Conservation (phyloP, 306 rosid species). For the Prunus dulcis region DNA sequence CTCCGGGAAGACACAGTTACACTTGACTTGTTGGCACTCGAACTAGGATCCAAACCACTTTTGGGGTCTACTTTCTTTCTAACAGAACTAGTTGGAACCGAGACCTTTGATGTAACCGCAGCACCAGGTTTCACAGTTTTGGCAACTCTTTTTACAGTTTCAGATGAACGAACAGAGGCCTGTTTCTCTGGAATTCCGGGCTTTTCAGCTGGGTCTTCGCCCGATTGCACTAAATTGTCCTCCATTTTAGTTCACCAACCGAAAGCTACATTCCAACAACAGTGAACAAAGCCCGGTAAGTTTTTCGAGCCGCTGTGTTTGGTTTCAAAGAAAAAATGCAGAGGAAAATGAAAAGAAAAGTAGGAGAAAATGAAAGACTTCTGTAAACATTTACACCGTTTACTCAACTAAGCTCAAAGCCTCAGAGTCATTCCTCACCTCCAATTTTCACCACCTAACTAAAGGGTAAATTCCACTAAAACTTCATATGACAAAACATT, state of each 20-base stretch:
- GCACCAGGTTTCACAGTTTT: slow-evolving; percentile 39
- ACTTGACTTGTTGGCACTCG: slow-evolving; percentile 40
- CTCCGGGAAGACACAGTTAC: slow-evolving; percentile 38
- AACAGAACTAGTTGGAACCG: slow-evolving; percentile 25
- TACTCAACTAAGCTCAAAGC: slow-evolving; percentile 8
- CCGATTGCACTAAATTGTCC: slow-evolving; percentile 37
- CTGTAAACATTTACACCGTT: background rate
- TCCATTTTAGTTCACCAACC: slow-evolving; percentile 50
- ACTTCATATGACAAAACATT: slow-evolving; percentile 9
- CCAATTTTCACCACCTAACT: slow-evolving; percentile 11
- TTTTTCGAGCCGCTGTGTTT: background rate
- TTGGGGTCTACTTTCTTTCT: slow-evolving; percentile 51
- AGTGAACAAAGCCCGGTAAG: background rate
- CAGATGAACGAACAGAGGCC: slow-evolving; percentile 26
- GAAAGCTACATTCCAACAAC: slow-evolving; percentile 14
- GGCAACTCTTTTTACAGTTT: slow-evolving; percentile 24
- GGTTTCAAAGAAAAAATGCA: slow-evolving; percentile 15
- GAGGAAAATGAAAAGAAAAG: background rate
- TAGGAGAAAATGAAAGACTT: background rate
- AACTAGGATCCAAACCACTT: slow-evolving; percentile 32
- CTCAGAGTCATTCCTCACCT: background rate
- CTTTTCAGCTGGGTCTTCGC: slow-evolving; percentile 39
- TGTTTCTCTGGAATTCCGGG: slow-evolving; percentile 26
- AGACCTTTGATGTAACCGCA: slow-evolving; percentile 28
- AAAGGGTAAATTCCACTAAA: slow-evolving; percentile 13